phyloP scores from a whole-genome alignment of 352 stramenopile genomes.

The Pythium folliculosum region DNA sequence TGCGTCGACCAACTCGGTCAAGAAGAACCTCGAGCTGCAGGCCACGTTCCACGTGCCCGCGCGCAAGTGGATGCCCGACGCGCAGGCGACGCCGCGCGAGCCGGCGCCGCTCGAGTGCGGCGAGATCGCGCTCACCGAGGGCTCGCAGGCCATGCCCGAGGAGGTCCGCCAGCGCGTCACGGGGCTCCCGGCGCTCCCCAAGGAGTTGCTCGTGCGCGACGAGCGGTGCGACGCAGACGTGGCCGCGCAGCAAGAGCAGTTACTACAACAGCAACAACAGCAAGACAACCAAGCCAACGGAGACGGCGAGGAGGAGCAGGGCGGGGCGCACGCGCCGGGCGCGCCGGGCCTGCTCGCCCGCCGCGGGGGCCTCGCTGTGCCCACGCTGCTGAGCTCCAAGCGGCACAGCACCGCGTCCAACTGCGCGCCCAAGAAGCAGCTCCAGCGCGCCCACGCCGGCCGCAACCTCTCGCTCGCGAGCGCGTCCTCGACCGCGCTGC shows the following conservation, averaged over 20 bases:
- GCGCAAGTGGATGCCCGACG: slow-evolving; percentile 59
- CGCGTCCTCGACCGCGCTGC: slow-evolving; percentile 5
- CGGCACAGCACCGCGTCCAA: neutral
- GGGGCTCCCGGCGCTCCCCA: slow-evolving; percentile 39
- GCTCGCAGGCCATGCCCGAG: slow-evolving; percentile 46
- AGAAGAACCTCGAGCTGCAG: slow-evolving; percentile 72
- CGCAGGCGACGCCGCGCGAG: slow-evolving; percentile 44
- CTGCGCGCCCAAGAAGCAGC: slow-evolving; percentile 28
- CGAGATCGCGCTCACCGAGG: slow-evolving; percentile 62
- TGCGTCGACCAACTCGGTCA: slow-evolving; percentile 42
- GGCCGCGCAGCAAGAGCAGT: neutral
- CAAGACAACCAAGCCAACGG: neutral
- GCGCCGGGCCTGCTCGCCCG: no score
- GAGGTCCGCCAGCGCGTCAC: slow-evolving; percentile 57
- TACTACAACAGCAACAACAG: neutral
- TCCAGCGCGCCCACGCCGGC: slow-evolving; percentile 36
- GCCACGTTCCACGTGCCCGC: slow-evolving; percentile 60
- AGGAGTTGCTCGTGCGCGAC: slow-evolving; percentile 54
- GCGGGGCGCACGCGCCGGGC: no score
- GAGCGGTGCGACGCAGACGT: slow-evolving; percentile 22
- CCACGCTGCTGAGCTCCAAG: neutral
- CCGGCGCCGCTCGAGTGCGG: slow-evolving; percentile 55
- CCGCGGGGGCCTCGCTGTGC: neutral
- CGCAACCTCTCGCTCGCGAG: slow-evolving; percentile 33
- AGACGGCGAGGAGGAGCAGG: neutral